Conservation (phyloP, 139 green algal species). For the Eudorina sp. region DNA sequence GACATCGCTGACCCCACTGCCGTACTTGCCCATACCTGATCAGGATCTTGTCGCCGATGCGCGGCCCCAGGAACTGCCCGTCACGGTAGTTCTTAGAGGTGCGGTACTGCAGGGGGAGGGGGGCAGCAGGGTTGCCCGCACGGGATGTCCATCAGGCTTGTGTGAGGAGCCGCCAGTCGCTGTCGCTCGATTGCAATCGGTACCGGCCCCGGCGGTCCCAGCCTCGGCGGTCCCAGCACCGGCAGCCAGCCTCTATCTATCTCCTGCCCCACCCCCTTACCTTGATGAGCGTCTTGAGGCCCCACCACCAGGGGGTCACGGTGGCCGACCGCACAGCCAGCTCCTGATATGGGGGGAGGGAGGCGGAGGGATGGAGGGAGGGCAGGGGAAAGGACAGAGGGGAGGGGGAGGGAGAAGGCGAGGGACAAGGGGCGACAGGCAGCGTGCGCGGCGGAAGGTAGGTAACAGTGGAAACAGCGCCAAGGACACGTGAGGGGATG, state of each 20-base stretch:
- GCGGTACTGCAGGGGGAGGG: constrained; percentile 72
- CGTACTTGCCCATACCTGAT: constrained; percentile 5
- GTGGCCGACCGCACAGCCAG: constrained; percentile 74
- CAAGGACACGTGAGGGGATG: too few species aligned
- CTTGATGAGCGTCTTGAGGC: constrained; percentile 59
- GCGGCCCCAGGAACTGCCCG: constrained; percentile 75
- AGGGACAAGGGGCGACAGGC: too few species aligned
- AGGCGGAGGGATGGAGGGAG: background rate
- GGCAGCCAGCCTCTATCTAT: background rate
- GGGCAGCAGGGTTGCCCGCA: too few species aligned
- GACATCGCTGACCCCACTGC: too few species aligned
- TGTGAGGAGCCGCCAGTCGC: background rate
- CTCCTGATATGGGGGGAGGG: constrained; percentile 42
- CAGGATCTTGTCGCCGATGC: constrained; percentile 80
- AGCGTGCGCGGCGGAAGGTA: too few species aligned
- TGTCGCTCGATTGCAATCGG: too few species aligned
- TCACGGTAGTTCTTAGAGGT: constrained; percentile 78
- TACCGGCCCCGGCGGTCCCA: background rate
- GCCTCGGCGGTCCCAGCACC: background rate
- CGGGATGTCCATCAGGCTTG: too few species aligned
- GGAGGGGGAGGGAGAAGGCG: too few species aligned
- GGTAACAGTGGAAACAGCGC: too few species aligned
- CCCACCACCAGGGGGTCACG: constrained; percentile 82
- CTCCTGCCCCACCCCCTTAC: background rate
- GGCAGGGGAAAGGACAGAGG: too few species aligned